A percentile compares a stretch with the other conserved stretches of the same genome.
phyloP scores from a whole-genome alignment of 164 flowering plant genomes.

The grape (Vitis vinifera) region DNA sequence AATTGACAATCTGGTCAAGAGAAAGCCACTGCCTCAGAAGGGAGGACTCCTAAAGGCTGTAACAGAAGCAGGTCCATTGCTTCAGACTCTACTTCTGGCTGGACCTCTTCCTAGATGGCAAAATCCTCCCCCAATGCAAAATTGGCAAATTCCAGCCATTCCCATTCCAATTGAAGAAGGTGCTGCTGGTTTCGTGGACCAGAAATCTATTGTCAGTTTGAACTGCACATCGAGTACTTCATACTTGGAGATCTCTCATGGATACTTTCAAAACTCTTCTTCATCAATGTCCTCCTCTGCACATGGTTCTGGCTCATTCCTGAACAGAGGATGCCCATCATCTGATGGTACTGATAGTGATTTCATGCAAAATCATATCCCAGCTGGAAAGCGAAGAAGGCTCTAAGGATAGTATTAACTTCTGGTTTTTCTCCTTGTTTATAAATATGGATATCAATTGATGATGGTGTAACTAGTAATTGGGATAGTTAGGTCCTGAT shows the following conservation, averaged over 20 bases:
- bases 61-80: slow-evolving; percentile 14
- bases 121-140: slow-evolving; percentile 9
- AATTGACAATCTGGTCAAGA: background rate
- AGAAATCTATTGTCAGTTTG: too few species aligned
- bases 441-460: too few species aligned
- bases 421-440: too few species aligned
- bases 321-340: background rate
- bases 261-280: too few species aligned
- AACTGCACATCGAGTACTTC: too few species aligned
- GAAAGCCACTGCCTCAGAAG: slow-evolving; percentile 11
- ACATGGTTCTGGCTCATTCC: background rate
- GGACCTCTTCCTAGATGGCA: slow-evolving; percentile 16
- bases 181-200: too few species aligned
- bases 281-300: background rate
- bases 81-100: slow-evolving; percentile 15
- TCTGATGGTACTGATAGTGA: background rate
- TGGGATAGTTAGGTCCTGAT: too few species aligned
- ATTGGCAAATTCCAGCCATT: background rate
- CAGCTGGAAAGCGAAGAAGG: background rate
- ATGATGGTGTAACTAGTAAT: too few species aligned
- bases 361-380: background rate
- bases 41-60: slow-evolving; percentile 13
- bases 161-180: too few species aligned
- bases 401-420: background rate
- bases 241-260: too few species aligned